Evolutionary conservation across 2,329 filamentous ascomycete species (phyloP), one percentile per base, ranked within the genome.

Genomic region (Alternaria alternata): DNA sequence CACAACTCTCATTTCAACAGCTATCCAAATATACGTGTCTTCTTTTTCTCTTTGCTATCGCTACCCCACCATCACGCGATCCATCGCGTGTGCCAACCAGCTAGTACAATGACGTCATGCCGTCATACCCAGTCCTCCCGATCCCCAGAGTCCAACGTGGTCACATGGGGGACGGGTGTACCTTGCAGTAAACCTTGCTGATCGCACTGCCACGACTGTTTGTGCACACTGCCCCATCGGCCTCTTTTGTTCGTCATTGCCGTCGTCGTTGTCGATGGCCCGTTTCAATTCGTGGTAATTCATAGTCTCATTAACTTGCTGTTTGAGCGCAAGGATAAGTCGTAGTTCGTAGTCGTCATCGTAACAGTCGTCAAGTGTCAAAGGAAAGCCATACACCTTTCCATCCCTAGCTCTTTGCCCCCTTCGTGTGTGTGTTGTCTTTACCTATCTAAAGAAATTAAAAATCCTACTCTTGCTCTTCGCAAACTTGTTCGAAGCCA

Each of bases 401-500:
- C 24, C 24, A 26, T 26, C 24, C 24, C 24, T 26, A 26, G 24
- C 24, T 26, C 24, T 26, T 26, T 26, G 24, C 24, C 24, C 24
- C 24, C 24, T 24, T 7, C 6, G 24, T 26, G 24, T 26, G 24
- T 2, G 24, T 26, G 24, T 26, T 26, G 24, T 26, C 24, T 26
- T 7, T 26, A 36, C 14, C n/a, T 16, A 61, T n/a, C 68, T 55
- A 70, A 75, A 79, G 62, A 79, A 78, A 51, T 74, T 78, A 64
- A 79, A 75, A 30, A 78, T 74, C 51, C 66, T 64, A 54, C 74
- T 76, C 54, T 74, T 78, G 62, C 69, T 76, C 59, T 75, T 78
- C 47, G 72, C 48, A 39, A 72, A 75, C 52, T 70, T 74, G 54
- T 71, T 76, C 20, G 66, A 67, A 28, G 72, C 76, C 18, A 64